Conservation (phyloP, 1,284 basidiomycete genomes). For the Tylopilus sp. region DNA sequence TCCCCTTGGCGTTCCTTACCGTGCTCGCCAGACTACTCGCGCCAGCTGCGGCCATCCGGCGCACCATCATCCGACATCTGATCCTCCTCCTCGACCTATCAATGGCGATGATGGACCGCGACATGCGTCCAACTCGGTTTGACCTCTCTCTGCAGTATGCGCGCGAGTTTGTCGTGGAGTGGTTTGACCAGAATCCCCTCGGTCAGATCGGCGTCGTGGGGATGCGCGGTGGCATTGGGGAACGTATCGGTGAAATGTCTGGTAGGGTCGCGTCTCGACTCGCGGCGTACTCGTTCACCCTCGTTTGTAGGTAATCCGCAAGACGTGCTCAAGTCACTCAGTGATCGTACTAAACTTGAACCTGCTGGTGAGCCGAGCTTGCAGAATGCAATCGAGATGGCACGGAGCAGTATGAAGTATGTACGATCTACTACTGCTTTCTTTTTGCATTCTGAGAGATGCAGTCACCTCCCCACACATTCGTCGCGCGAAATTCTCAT, state of each 20-base stretch:
- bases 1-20: constrained; percentile 7
- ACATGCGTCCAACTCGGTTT: constrained; percentile 91
- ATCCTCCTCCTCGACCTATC: constrained; percentile 90
- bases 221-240: constrained; percentile 85
- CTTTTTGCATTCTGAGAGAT: constrained; percentile 6
- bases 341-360: constrained; percentile 85
- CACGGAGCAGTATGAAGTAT: constrained; percentile 83
- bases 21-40: constrained; percentile 56
- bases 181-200: constrained; percentile 99
- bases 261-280: constrained; percentile 46
- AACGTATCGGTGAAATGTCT: constrained; percentile 85
- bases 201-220: constrained; percentile 96
- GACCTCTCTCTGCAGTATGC: constrained; percentile 88
- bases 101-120: constrained; percentile 89
- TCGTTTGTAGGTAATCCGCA: constrained; percentile 79
- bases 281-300: neutral
- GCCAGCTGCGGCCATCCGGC: constrained; percentile 83
- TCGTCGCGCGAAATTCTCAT: constrained; percentile 94
- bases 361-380: constrained; percentile 91
- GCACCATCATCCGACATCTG: constrained; percentile 95
- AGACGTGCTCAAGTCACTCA: constrained; percentile 83
- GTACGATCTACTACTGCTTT: constrained; percentile 14
- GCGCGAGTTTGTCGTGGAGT: constrained; percentile 88
- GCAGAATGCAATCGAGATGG: constrained; percentile 97
- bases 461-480: constrained; percentile 89